phyloP scores from a whole-genome alignment of 768 basidiomycete species.

The Termitomyces eurrhizus region DNA sequence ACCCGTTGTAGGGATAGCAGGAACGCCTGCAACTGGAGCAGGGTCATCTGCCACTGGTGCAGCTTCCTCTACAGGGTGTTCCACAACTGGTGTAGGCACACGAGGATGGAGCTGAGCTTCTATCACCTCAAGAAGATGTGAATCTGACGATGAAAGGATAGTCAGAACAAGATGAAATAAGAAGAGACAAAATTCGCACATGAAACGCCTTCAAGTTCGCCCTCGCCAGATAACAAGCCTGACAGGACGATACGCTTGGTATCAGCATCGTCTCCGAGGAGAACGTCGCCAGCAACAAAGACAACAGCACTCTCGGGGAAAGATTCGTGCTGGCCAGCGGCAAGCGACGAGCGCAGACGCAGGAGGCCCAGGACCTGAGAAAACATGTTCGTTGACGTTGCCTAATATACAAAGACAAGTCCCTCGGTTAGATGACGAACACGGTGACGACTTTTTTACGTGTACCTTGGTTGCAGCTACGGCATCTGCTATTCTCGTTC shows the following conservation, averaged over 20 bases:
- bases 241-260: slow-evolving; percentile 47
- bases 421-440: neutral
- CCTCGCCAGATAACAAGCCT: slow-evolving; percentile 53
- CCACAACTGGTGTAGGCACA: slow-evolving; percentile 34
- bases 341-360: slow-evolving; percentile 50
- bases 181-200: slow-evolving; percentile 41
- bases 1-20: slow-evolving; percentile 37
- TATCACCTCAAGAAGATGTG: slow-evolving; percentile 56
- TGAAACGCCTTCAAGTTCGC: slow-evolving; percentile 57
- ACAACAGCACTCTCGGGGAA: slow-evolving; percentile 52
- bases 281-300: slow-evolving; percentile 45
- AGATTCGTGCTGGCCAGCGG: slow-evolving; percentile 39
- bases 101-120: slow-evolving; percentile 48
- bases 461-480: slow-evolving; percentile 58
- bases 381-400: slow-evolving; percentile 35
- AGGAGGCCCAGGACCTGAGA: slow-evolving; percentile 56
- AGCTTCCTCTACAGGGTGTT: slow-evolving; percentile 18
- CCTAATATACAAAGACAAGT: slow-evolving; percentile 30
- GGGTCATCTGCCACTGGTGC: slow-evolving; percentile 18
- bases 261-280: slow-evolving; percentile 54
- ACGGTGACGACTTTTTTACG: slow-evolving; percentile 2
- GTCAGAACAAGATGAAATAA: slow-evolving; percentile 5
- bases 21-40: slow-evolving; percentile 35
- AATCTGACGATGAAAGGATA: slow-evolving; percentile 38
- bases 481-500: slow-evolving; percentile 50